Evolutionary conservation across 2,329 filamentous ascomycete species (phyloP), one percentile per base, ranked within the genome.

Genomic region (Colletotrichum chlorophyti): DNA sequence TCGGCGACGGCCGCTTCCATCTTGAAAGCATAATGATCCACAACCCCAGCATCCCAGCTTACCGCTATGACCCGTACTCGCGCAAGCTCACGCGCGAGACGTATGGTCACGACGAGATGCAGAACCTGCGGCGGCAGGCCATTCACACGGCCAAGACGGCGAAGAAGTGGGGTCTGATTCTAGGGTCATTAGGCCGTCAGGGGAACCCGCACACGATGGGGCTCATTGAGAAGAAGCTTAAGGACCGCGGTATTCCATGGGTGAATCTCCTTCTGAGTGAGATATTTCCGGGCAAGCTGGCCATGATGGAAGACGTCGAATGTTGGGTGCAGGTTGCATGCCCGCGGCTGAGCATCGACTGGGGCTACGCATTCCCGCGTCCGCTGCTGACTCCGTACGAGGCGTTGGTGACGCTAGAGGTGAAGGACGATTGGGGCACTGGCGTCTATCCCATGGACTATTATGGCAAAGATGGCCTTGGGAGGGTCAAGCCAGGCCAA

Each of bases 21-120:
- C 89, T 99, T 38, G 95, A 99, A 75, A 96, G 91, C 68, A 94
- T 96, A 69, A 99, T 99, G 94, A 99, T 99, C 65, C 95, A 98
- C 71, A 99, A 99, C 75, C 95, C 96, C 0, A 76, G 80, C 5
- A 85, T 97, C 31, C 91, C 94, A 1, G 94, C 96, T 2, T 99
- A 97, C 76, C 86, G 95, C 63, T 99, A 99, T 74, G 95, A 99
- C 70, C 95, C 96, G 0, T 99, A 99, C 76, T 95, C 93, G 10
- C 86, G 94, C 46, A 92, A 91, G 58, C 84, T 99, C 24, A 97
- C 94, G 2, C 88, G 91, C 64, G 96, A 99, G 76, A 89, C 85
- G 21, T 99, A 99, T 74, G 91, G 91, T 37, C 95, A 99, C 73
- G 85, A 90, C 21, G 93, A 96, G 70, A 95, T 99, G 83, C 91